Base-by-base conservation (phyloP, 2,329 filamentous ascomycete genomes). In the Apiospora aurea region DNA sequence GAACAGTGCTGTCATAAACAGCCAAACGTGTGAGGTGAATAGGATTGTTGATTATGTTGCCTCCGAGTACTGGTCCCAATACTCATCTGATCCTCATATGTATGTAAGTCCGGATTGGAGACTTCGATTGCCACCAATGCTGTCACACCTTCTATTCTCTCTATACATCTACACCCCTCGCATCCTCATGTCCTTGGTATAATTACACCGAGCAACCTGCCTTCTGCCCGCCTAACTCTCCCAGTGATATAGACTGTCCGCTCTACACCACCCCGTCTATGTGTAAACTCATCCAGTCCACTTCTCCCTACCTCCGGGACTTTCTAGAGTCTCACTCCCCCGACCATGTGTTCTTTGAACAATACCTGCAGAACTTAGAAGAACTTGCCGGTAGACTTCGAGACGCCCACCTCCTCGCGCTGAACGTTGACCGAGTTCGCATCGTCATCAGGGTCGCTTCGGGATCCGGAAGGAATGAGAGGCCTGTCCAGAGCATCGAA, bases 401-500 rank as follows among this genome's bases (percentile, higher is more conserved):
- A 77, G 38, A 77, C 77, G 16, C 75, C 74, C n/a, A 75, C 76
- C 71, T 83, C 83, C 13, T 80, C 77, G 26, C 78, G 78, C 14
- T 74, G 74, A 2, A 79, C 77, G 14, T 73, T 74, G 7, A 77
- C 78, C 13, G 78, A 78, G 49, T 78, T 74, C 21, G 77, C 71
- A 14, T 77, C 76, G 43, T 77, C 78, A 29, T 73, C 71, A 34
- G 79, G 75, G 69, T 77, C 72, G 70, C 67, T 57, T 67, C 72
- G n/a, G 69, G 73, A 3, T 49, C 46, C 41, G 24, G 73, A 61
- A 49, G 71, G 73, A 43, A 71, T 73, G 29, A 71, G 47, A 72
- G 87, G 91, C 8, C 84, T 86, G 78, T 95, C 92, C 4, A 94
- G 82, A 4, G 89, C 92, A 78, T 90, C 87, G 78, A 95, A 96